A percentile compares a stretch with the other conserved stretches of the same genome.
These are phyloP conservation scores for Fusarium nygamai DNA, from an alignment of 2,329 filamentous ascomycete genomes.

Conservation along the genomic window DNA sequence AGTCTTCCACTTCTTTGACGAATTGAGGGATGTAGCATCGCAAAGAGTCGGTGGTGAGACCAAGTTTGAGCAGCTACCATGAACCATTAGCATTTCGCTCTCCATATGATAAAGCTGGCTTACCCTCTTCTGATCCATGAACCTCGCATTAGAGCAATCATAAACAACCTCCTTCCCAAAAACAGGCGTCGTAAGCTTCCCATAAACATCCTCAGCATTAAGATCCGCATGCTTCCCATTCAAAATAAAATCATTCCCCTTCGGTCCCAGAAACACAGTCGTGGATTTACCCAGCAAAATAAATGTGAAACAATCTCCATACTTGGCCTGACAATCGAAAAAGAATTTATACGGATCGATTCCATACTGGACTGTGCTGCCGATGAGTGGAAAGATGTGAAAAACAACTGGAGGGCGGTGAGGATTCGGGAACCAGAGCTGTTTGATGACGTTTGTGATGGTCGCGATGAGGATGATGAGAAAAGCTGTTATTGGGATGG, in stretches of 20 bases:
- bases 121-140: slow-evolving; percentile 96
- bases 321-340: slow-evolving; percentile 76
- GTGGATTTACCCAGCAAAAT: slow-evolving; percentile 87
- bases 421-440: slow-evolving; percentile 82
- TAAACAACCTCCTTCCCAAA: slow-evolving; percentile 90
- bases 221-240: slow-evolving; percentile 90
- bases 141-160: slow-evolving; percentile 87
- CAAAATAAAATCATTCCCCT: slow-evolving; percentile 89
- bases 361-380: slow-evolving; percentile 91
- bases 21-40: slow-evolving; percentile 81
- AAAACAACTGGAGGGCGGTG: slow-evolving; percentile 85
- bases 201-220: slow-evolving; percentile 90
- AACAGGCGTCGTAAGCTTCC: slow-evolving; percentile 73
- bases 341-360: slow-evolving; percentile 95
- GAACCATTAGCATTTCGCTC: background rate
- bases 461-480: slow-evolving; percentile 65
- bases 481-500: slow-evolving; percentile 53
- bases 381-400: slow-evolving; percentile 83
- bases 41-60: slow-evolving; percentile 77
- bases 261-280: slow-evolving; percentile 82
- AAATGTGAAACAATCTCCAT: slow-evolving; percentile 91
- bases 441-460: slow-evolving; percentile 79
- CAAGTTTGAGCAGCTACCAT: slow-evolving; percentile 77
- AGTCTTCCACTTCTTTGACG: slow-evolving; percentile 75
- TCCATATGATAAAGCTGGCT: background rate